These are phyloP conservation scores for Phaffomyces opuntiae DNA, from an alignment of 805 yeast species.

Conservation along the genomic window DNA sequence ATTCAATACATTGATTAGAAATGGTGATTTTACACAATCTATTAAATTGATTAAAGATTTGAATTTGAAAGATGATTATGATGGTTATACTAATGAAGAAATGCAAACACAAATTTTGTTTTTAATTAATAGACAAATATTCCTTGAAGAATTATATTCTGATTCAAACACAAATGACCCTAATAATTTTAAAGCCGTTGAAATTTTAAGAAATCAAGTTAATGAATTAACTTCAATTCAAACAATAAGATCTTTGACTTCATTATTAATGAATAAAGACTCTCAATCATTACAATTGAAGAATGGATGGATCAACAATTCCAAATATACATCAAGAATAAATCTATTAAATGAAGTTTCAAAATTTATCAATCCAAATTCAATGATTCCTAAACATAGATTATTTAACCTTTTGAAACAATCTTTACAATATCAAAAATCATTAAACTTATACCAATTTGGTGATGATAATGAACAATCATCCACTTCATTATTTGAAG, in stretches of 20 bases:
- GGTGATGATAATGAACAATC: constrained; percentile 18
- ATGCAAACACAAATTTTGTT: constrained; percentile 20
- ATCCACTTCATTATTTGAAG: constrained; percentile 28
- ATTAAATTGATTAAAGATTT: constrained; percentile 23
- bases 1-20: constrained; percentile 31
- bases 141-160: constrained; percentile 33
- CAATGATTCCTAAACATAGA: constrained; percentile 46
- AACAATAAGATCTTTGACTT: constrained; percentile 23
- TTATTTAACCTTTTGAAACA: constrained; percentile 44
- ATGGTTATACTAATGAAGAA: constrained; percentile 1
- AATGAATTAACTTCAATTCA: constrained; percentile 22
- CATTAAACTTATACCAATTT: constrained; percentile 28
- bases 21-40: constrained; percentile 38
- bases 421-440: constrained; percentile 40
- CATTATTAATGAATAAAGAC: constrained; percentile 23
- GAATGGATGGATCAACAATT: constrained; percentile 26
- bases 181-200: constrained; percentile 28
- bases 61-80: constrained; percentile 12
- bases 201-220: constrained; percentile 31
- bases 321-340: constrained; percentile 29
- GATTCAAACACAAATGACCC: constrained; percentile 15
- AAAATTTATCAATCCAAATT: constrained; percentile 41
- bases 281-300: constrained; percentile 17
- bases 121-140: constrained; percentile 33
- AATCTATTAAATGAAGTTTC: constrained; percentile 36